Conservation (phyloP, 441 rosid genomes). For the Adansonia grandidieri region DNA sequence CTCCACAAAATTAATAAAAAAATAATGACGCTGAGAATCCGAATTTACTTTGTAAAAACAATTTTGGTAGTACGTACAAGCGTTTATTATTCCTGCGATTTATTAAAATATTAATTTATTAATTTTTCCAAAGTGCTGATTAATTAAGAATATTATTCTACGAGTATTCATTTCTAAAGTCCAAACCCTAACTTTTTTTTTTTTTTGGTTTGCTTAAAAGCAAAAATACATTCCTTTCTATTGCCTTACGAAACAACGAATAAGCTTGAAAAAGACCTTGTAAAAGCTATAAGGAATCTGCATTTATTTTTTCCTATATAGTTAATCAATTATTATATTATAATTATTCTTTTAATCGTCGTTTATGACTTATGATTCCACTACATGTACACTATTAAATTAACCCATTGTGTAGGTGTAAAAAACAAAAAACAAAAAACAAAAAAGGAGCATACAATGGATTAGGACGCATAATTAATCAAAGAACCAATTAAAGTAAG, state of each 20-base stretch:
- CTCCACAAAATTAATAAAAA: constrained; percentile 1
- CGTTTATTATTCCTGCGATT: not conserved
- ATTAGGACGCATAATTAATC: not conserved
- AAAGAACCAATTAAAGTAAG: not conserved
- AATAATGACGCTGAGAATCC: constrained; percentile 31
- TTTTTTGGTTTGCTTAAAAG: not conserved
- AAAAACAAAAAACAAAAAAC: not conserved
- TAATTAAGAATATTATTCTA: not conserved
- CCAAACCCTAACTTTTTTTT: not conserved
- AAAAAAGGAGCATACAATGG: not conserved
- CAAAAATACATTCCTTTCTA: constrained; percentile 7
- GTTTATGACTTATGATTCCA: constrained; percentile 7
- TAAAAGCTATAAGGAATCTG: constrained; percentile 7
- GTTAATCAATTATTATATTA: not conserved
- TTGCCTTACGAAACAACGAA: not conserved
- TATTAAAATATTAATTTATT: constrained; percentile 10
- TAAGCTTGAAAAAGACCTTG: constrained; percentile 15
- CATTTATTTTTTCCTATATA: not conserved
- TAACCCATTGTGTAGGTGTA: not conserved
- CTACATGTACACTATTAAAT: not conserved
- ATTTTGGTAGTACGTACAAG: not conserved
- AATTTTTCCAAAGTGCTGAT: not conserved
- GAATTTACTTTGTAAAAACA: constrained; percentile 20
- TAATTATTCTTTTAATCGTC: constrained; percentile 7
- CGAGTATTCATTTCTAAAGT: not conserved